Conservation (phyloP, 805 yeast species). For the Ogataea nakhonphanomensis region DNA sequence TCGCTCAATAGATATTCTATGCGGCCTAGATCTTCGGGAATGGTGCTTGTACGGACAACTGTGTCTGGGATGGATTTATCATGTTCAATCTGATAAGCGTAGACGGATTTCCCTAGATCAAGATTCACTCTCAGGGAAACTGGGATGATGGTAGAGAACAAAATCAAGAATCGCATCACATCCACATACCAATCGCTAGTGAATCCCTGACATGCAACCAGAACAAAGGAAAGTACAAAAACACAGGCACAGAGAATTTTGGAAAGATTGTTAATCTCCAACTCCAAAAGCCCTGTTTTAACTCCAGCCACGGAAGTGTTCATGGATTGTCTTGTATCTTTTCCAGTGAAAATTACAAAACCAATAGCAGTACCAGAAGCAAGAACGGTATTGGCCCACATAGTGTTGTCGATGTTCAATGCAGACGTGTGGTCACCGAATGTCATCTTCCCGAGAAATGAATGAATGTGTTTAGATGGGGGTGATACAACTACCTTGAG, state of each 20-base stretch:
- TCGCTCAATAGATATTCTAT: constrained; percentile 90
- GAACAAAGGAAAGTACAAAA: constrained; percentile 65
- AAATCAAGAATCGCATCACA: constrained; percentile 82
- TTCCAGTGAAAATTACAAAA: constrained; percentile 84
- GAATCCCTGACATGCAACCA: constrained; percentile 81
- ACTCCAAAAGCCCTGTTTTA: constrained; percentile 83
- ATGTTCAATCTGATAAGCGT: constrained; percentile 91
- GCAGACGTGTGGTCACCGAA: constrained; percentile 58
- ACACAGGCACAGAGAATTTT: constrained; percentile 88
- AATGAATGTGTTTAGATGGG: constrained; percentile 82
- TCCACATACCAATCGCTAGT: constrained; percentile 80
- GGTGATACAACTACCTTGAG: constrained; percentile 65
- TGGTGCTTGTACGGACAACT: constrained; percentile 93
- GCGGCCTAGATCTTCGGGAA: constrained; percentile 96
- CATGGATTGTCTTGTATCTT: constrained; percentile 91
- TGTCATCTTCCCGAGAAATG: constrained; percentile 71
- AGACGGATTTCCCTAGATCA: constrained; percentile 93
- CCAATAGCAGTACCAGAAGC: constrained; percentile 94
- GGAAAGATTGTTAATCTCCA: constrained; percentile 85
- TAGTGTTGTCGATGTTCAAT: constrained; percentile 80
- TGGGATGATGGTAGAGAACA: constrained; percentile 94
- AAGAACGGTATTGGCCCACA: constrained; percentile 97
- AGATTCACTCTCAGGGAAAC: constrained; percentile 91
- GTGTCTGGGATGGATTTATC: constrained; percentile 80
- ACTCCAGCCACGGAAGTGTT: constrained; percentile 86